Evolutionary conservation across 352 stramenopile species (phyloP).

Genomic region (Phytophthora pinifolia): DNA sequence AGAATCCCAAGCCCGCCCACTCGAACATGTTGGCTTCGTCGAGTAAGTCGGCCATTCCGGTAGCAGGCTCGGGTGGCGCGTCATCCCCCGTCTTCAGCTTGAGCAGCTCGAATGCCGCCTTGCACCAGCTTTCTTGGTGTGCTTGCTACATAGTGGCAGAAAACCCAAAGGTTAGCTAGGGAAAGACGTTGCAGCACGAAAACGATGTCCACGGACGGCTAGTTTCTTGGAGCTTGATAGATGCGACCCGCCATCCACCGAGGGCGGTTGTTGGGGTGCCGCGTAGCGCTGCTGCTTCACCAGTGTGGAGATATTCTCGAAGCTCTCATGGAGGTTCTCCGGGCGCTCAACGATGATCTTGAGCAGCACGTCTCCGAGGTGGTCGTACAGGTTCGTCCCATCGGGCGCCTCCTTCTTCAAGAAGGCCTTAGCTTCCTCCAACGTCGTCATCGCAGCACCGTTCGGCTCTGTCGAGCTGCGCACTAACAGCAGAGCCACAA

Average conservation of each 20-base stretch:
- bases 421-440: constrained; percentile 90
- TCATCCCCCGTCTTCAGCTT: constrained; percentile 56
- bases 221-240: constrained; percentile 50
- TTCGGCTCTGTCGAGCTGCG: constrained; percentile 4
- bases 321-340: constrained; percentile 81
- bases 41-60: constrained; percentile 61
- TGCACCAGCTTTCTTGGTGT: constrained; percentile 65
- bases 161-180: background rate
- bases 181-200: background rate
- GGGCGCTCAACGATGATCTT: constrained; percentile 87
- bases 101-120: constrained; percentile 57
- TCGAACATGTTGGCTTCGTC: constrained; percentile 85
- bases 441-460: constrained; percentile 48
- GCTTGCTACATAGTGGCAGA: constrained; percentile 36
- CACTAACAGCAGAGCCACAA: constrained; percentile 5
- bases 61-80: constrained; percentile 36
- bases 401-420: constrained; percentile 77
- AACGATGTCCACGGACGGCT: constrained; percentile 37
- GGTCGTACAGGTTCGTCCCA: constrained; percentile 85
- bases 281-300: constrained; percentile 85
- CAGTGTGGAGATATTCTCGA: constrained; percentile 84
- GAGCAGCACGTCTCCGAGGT: constrained; percentile 82
- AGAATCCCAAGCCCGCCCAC: constrained; percentile 78
- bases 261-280: constrained; percentile 32
- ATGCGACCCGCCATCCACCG: constrained; percentile 20